A percentile compares a stretch with the other conserved stretches of the same genome.
phyloP scores from a whole-genome alignment of 352 stramenopile species.

The Globisporangium paroecandrum region DNA sequence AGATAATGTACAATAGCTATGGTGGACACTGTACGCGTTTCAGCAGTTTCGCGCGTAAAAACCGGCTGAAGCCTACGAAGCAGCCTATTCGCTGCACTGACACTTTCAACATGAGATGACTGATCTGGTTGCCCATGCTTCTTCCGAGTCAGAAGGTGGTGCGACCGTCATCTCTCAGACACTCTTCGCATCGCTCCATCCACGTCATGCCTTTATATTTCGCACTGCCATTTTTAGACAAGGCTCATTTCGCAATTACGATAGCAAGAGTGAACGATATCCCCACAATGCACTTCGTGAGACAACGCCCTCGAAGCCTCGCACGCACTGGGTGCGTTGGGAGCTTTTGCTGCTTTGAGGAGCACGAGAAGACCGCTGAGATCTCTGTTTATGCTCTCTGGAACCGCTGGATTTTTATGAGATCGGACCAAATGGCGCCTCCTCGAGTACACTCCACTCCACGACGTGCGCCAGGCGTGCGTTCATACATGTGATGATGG shows the following conservation, averaged over 20 bases:
- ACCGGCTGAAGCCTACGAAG: background rate
- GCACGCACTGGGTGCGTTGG: background rate
- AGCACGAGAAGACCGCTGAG: background rate
- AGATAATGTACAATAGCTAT: background rate
- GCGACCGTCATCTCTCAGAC: background rate
- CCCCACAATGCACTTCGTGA: too few relatives aligned
- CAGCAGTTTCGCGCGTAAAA: conserved; percentile 1
- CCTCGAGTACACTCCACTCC: background rate
- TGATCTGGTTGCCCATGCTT: background rate
- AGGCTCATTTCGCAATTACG: too few relatives aligned
- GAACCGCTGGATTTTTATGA: background rate
- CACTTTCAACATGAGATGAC: background rate
- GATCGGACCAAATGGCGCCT: background rate
- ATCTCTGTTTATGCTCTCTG: background rate
- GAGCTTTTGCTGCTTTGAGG: background rate
- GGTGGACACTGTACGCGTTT: background rate
- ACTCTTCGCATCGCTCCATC: background rate
- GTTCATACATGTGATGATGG: background rate
- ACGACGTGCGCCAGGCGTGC: background rate
- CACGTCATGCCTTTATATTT: background rate
- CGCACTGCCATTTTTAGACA: too few relatives aligned
- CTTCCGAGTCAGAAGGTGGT: background rate
- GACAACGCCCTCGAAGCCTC: too few relatives aligned
- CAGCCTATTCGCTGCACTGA: background rate
- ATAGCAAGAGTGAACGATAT: too few relatives aligned